These are phyloP conservation scores for Beauveria sp. DNA, from an alignment of 2,329 filamentous ascomycete species.

Conservation along the genomic window DNA sequence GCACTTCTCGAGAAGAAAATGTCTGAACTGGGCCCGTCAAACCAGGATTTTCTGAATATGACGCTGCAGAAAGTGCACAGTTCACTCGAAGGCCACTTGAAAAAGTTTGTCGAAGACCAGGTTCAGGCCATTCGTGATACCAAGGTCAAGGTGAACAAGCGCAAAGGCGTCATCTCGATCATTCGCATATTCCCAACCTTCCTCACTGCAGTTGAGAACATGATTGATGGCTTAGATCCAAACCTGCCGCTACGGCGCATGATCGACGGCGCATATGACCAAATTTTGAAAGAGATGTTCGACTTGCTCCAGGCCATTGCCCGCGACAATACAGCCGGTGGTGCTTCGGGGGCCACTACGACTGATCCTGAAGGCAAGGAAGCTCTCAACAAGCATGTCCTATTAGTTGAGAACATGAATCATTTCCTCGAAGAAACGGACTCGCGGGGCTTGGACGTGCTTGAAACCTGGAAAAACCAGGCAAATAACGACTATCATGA, in stretches of 20 bases:
- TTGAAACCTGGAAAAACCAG: conserved; percentile 75
- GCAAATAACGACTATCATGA: conserved; percentile 74
- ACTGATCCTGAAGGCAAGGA: conserved; percentile 81
- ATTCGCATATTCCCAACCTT: conserved; percentile 91
- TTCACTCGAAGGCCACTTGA: conserved; percentile 67
- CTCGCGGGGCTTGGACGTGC: conserved; percentile 61
- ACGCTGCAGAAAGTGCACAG: conserved; percentile 73
- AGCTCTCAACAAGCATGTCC: conserved; percentile 91
- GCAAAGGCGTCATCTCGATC: conserved; percentile 92
- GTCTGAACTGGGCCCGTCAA: conserved; percentile 74
- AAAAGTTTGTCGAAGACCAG: conserved; percentile 88
- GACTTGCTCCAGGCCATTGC: conserved; percentile 95
- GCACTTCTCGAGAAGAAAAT: conserved; percentile 74
- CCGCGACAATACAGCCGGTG: conserved; percentile 52
- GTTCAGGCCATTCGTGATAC: conserved; percentile 94
- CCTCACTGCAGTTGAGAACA: conserved; percentile 73
- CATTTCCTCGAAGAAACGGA: conserved; percentile 93
- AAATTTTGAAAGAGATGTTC: conserved; percentile 92
- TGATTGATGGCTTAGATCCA: conserved; percentile 55
- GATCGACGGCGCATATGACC: conserved; percentile 80
- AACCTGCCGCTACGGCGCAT: conserved; percentile 61
- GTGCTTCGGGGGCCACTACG: conserved; percentile 33
- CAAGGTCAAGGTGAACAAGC: conserved; percentile 98
- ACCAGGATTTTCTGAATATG: conserved; percentile 83
- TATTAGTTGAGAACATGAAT: conserved; percentile 98